These are phyloP conservation scores for Sherardia arvensis DNA, from an alignment of 257 asterid species.

Conservation along the genomic window DNA sequence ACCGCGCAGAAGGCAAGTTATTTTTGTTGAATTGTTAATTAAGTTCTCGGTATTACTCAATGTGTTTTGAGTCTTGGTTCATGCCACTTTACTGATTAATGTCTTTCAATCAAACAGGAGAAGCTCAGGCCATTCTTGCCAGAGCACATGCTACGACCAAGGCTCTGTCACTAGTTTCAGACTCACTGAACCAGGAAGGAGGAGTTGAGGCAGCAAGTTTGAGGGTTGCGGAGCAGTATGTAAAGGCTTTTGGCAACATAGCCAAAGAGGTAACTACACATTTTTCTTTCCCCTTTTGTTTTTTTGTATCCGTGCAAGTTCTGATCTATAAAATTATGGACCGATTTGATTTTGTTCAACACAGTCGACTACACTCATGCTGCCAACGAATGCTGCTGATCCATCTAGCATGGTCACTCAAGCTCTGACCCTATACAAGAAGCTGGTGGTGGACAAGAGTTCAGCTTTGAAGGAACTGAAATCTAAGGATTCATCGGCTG, in stretches of 20 bases:
- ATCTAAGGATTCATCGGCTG: background rate
- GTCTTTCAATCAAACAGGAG: slow-evolving; percentile 46
- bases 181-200: slow-evolving; percentile 49
- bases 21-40: background rate
- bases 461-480: slow-evolving; percentile 5
- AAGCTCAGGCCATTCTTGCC: slow-evolving; percentile 89
- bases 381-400: slow-evolving; percentile 58
- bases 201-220: slow-evolving; percentile 93
- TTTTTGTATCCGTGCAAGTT: background rate
- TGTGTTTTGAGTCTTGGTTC: background rate
- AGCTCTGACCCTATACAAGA: slow-evolving; percentile 52
- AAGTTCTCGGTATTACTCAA: background rate
- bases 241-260: slow-evolving; percentile 61
- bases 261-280: slow-evolving; percentile 67
- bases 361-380: slow-evolving; percentile 74
- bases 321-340: background rate
- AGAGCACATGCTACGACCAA: slow-evolving; percentile 75
- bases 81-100: background rate
- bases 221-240: slow-evolving; percentile 85
- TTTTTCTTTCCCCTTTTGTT: background rate
- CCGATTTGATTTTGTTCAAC: background rate
- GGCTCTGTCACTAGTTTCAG: slow-evolving; percentile 65
- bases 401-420: slow-evolving; percentile 75
- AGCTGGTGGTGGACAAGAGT: slow-evolving; percentile 28
- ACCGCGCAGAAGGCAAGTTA: slow-evolving; percentile 71